Evolutionary conservation across 768 basidiomycete species (phyloP).

Genomic region (Boletales sp.): DNA sequence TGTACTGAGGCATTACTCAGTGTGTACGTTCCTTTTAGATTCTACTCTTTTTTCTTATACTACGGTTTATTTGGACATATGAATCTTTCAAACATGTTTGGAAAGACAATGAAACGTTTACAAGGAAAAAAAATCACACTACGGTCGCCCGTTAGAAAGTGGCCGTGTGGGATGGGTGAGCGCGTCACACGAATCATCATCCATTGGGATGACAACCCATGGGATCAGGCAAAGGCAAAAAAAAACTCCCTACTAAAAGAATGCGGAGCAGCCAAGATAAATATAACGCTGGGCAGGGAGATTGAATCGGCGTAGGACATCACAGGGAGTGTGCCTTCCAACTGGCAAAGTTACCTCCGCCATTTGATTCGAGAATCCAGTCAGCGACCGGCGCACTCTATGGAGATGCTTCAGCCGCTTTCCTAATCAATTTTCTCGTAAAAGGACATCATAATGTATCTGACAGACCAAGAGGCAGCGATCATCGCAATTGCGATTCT

Average conservation of each 20-base stretch:
- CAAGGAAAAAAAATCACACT: too few relatives aligned
- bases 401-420: not conserved
- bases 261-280: conserved; percentile 14
- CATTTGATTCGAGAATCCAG: conserved; percentile 27
- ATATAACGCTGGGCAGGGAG: conserved; percentile 21
- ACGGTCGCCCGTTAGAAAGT: too few relatives aligned
- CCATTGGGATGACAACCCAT: not conserved
- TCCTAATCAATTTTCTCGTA: not conserved
- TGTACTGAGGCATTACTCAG: too few relatives aligned
- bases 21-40: too few relatives aligned
- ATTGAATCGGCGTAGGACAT: conserved; percentile 30
- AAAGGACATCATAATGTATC: conserved; percentile 22
- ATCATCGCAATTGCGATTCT: conserved; percentile 34
- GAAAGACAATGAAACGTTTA: too few relatives aligned
- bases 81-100: too few relatives aligned
- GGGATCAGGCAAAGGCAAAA: conserved; percentile 12
- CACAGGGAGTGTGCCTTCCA: conserved; percentile 26
- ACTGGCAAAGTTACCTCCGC: conserved; percentile 16
- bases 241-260: conserved; percentile 7
- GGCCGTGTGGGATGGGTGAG: too few relatives aligned
- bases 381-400: conserved; percentile 30
- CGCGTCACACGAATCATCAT: too few relatives aligned
- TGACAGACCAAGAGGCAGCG: conserved; percentile 29
- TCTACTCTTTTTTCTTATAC: too few relatives aligned
- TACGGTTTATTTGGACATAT: too few relatives aligned